Base-by-base conservation (phyloP, 352 stramenopile genomes). In the Pythium coloratum region DNA sequence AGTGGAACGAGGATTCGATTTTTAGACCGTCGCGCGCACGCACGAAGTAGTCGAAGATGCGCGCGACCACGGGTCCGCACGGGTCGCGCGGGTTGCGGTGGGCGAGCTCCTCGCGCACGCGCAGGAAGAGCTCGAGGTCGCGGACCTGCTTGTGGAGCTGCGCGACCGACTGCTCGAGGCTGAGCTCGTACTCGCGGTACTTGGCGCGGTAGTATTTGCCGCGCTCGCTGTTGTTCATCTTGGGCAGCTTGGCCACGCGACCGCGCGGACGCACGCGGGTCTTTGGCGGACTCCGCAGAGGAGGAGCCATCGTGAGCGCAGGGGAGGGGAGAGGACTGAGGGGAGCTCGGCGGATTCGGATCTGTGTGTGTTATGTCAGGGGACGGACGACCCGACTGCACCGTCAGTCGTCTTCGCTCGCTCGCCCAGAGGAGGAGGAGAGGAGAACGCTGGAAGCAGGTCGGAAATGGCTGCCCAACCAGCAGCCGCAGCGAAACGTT, bases 131-230 rank as follows among this genome's bases (percentile, higher is more conserved):
- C 50, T 78, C 59, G 20, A 89, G 61, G 57, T 78, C 68, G 24
- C 62, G 64, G 47, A 89, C 73, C 62, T 86, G 74, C 55, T 63
- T 59, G 40, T 72, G 62, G 57, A 86, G 66, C 32, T 58, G 55
- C 9, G 64, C 47, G 14, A 83, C 73, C 20, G 75, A 69, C 16
- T 59, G 59, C 65, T 83, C 76, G 13, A 87, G 77, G 28, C 69
- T 54, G 20, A 64, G 56, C 58, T 85, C 78, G 72, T 86, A 84
- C 65, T 82, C 68, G 46, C 80, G 78, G 55, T 83, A 82, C 69
- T 89, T 89, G 56, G 78, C 71, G 7, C 80, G 73, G 50, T 89
- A 89, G 76, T 85, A 89, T 64, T 89, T 89, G 62, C 80, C 80
- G 20, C 80, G 76, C 67, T 88, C 80, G 28, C 76, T 86, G 66